Percentiles rank a stretch among this genome's conserved stretches.
These are phyloP conservation scores for Crithidia sp. DNA, from an alignment of 208 protist species.

Conservation along the genomic window DNA sequence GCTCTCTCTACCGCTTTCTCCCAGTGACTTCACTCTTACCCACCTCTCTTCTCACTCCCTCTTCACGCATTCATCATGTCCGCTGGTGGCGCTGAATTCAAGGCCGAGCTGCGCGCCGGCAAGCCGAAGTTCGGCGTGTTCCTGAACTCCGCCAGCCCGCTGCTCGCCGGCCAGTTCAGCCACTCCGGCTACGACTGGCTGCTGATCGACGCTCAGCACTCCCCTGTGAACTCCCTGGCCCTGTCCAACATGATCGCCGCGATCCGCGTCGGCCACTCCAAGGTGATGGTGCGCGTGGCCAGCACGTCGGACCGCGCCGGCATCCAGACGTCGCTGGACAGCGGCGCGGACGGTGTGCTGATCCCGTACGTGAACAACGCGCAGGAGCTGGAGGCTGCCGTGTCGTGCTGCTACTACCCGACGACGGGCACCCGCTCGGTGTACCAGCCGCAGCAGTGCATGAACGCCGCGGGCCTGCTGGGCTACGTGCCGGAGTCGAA, in stretches of 20 bases:
- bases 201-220: slow-evolving; percentile 80
- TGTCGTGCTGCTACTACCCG: slow-evolving; percentile 84
- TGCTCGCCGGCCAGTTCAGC: slow-evolving; percentile 80
- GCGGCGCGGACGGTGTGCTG: slow-evolving; percentile 77
- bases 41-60: slow-evolving; percentile 9
- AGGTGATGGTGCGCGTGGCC: slow-evolving; percentile 75
- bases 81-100: slow-evolving; percentile 77
- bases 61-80: slow-evolving; percentile 39
- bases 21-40: too few species aligned
- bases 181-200: slow-evolving; percentile 88
- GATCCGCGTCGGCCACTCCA: slow-evolving; percentile 66
- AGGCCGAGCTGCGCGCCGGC: slow-evolving; percentile 75
- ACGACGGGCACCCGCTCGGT: slow-evolving; percentile 76
- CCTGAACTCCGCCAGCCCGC: slow-evolving; percentile 72
- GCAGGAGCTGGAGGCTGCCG: slow-evolving; percentile 68
- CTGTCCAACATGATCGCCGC: slow-evolving; percentile 68
- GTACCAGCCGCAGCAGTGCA: slow-evolving; percentile 84
- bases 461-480: slow-evolving; percentile 74
- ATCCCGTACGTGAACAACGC: slow-evolving; percentile 87
- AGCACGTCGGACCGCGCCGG: slow-evolving; percentile 75
- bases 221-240: slow-evolving; percentile 61
- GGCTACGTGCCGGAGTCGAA: slow-evolving; percentile 79
- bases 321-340: slow-evolving; percentile 82
- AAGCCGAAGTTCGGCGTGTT: slow-evolving; percentile 87
- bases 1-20: background rate